Base-by-base conservation (phyloP, 2,329 filamentous ascomycete genomes). In the Aspergillus aculeatus region DNA sequence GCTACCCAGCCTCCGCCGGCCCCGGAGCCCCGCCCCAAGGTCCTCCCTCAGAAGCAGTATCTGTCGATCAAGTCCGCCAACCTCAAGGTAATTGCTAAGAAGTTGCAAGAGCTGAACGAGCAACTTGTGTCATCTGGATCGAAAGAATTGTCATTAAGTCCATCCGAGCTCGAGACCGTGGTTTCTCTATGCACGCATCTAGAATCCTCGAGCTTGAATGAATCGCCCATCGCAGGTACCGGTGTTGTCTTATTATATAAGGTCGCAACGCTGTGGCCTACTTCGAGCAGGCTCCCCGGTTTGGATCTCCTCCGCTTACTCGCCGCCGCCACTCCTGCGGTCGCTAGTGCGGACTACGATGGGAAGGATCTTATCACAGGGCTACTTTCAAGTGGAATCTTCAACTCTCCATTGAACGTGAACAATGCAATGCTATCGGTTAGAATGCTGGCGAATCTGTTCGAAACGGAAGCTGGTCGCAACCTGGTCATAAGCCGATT, bases 381-480 rank as follows among this genome's bases (percentile, higher is more conserved):
- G 1, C 77, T 97, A 6, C 81, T 87, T 35, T 73, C 73, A 48
- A 85, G 82, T 54, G 84, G 76, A 1, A 81, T 87, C 2, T 86
- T 89, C 56, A 82, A 86, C 9, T 78, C 83, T 0, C 81, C 85
- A 2, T 80, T 89, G 0, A 87, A 86, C 41, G 83, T 88, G 56
- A 97, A 97, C 75, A 92, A 92, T 65, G 85, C 86, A 11, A 96
- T 98, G 89, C 90, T 99, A 81, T 88, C 89, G 0, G 82, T 92
- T 12, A 89, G 95, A 4, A 85, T 89, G 14, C 82, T 98, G 52
- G 88, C 87, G 31, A 99, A 99, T 68, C 80, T 97, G 7, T 96
- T 97, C 71, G 84, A 86, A 61, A 91, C 90, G 0, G 79, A 85
- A 0, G 82, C 88, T 58, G 95, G 95, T 16, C 86, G 90, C 23